phyloP scores from a whole-genome alignment of 768 basidiomycete species.

The Pulveroboletus frians region DNA sequence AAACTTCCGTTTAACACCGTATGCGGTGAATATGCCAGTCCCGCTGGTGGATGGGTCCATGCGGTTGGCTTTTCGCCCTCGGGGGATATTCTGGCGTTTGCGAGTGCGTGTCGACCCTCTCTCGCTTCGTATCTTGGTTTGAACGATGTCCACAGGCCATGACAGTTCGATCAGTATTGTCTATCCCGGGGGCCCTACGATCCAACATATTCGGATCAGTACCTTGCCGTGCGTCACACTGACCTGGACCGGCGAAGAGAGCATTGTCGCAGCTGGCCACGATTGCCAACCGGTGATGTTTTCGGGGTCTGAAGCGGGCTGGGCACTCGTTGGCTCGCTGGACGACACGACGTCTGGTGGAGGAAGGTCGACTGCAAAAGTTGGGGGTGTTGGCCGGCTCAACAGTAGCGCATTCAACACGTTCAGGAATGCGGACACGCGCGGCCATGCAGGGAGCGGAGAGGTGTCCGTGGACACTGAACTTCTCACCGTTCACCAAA shows the following conservation, averaged over 20 bases:
- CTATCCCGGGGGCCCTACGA: conserved; percentile 73
- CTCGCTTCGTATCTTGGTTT: background rate
- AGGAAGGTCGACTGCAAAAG: conserved; percentile 36
- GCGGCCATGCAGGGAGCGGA: conserved; percentile 40
- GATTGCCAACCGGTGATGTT: conserved; percentile 95
- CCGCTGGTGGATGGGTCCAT: conserved; percentile 96
- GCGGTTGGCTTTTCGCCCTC: conserved; percentile 93
- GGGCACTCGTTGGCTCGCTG: conserved; percentile 75
- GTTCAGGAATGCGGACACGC: conserved; percentile 87
- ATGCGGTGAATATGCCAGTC: conserved; percentile 87
- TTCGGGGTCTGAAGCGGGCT: conserved; percentile 67
- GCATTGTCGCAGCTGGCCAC: conserved; percentile 89
- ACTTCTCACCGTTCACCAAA: conserved; percentile 90
- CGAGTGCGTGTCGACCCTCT: conserved; percentile 53
- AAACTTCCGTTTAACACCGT: conserved; percentile 97
- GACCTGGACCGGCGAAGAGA: conserved; percentile 77
- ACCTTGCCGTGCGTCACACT: conserved; percentile 82
- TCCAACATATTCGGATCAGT: conserved; percentile 70
- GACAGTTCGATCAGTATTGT: conserved; percentile 92
- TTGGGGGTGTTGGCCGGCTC: conserved; percentile 60
- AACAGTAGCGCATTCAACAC: conserved; percentile 93
- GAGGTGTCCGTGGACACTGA: conserved; percentile 56
- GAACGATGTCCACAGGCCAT: conserved; percentile 57
- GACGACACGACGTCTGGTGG: conserved; percentile 62
- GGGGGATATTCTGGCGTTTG: conserved; percentile 91